Conservation (phyloP, 805 yeast species). For the Cyberlindnera petersonii region DNA sequence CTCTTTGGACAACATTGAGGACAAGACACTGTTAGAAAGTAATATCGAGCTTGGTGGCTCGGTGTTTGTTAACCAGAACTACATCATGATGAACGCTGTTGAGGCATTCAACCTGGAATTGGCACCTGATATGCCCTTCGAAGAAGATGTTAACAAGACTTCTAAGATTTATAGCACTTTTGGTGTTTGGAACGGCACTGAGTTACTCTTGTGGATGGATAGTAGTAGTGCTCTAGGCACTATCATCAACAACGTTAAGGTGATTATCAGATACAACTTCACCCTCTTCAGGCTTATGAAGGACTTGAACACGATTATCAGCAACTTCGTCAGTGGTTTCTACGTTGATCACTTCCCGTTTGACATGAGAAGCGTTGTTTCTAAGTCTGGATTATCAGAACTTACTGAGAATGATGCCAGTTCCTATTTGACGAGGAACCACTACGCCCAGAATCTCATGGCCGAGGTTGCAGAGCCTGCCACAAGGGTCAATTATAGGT, state of each 20-base stretch:
- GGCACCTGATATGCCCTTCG: slow-evolving; percentile 9
- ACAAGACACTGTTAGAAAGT: slow-evolving; percentile 17
- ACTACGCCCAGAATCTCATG: slow-evolving; percentile 27
- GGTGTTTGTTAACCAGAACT: slow-evolving; percentile 39
- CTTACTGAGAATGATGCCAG: slow-evolving; percentile 26
- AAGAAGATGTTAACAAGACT: slow-evolving; percentile 8
- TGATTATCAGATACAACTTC: slow-evolving; percentile 32
- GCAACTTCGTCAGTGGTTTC: slow-evolving; percentile 30
- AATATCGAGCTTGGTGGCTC: slow-evolving; percentile 44
- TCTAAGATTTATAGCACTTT: slow-evolving; percentile 20
- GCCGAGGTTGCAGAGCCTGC: slow-evolving; percentile 36
- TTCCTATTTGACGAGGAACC: slow-evolving; percentile 23
- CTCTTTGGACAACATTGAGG: slow-evolving; percentile 15
- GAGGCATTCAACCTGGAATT: slow-evolving; percentile 32
- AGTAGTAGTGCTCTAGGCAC: not conserved
- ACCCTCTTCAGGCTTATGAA: slow-evolving; percentile 25
- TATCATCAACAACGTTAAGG: slow-evolving; percentile 12
- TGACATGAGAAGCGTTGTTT: slow-evolving; percentile 5
- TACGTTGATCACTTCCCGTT: slow-evolving; percentile 37
- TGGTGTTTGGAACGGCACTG: slow-evolving; percentile 38
- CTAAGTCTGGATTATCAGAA: slow-evolving; percentile 24
- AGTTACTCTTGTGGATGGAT: slow-evolving; percentile 20
- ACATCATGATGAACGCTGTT: slow-evolving; percentile 36
- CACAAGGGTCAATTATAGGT: slow-evolving; percentile 43
- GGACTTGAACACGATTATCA: slow-evolving; percentile 21